Conservation (phyloP, 2,329 filamentous ascomycete genomes). For the Ophiostoma ulmi region DNA sequence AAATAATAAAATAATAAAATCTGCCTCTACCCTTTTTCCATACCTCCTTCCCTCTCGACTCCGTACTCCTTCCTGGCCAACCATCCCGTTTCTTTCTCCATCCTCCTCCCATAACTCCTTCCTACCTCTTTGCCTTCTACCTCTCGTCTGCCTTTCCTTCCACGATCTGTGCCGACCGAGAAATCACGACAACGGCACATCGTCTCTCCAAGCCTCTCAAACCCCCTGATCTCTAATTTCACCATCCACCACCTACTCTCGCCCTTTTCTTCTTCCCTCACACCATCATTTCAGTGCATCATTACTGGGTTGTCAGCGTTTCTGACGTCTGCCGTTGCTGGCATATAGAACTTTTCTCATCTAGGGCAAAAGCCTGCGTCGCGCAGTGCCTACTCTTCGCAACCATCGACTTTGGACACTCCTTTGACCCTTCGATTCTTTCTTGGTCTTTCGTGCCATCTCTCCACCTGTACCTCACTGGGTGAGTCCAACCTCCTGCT, state of each 20-base stretch:
- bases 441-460: background rate
- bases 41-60: background rate
- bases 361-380: conserved; percentile 10
- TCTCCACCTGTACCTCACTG: background rate
- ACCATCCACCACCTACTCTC: background rate
- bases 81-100: conserved; percentile 5
- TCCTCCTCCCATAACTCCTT: background rate
- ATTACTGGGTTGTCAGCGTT: background rate
- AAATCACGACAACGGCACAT: conserved; percentile 12
- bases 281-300: background rate
- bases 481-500: background rate
- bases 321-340: conserved; percentile 1
- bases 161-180: background rate
- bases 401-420: background rate
- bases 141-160: background rate
- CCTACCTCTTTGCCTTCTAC: background rate
- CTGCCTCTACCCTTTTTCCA: background rate
- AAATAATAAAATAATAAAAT: background rate
- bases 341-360: background rate
- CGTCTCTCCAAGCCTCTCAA: background rate
- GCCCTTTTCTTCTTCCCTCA: no score
- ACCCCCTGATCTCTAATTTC: no score
- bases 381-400: conserved; percentile 7
- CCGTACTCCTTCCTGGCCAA: conserved; percentile 13
- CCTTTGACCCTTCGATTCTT: background rate